Evolutionary conservation across 192 early-diverging fungal genomes (phyloP), one percentile per base, ranked within the genome.

Genomic region (Rhizophagus prolifer): DNA sequence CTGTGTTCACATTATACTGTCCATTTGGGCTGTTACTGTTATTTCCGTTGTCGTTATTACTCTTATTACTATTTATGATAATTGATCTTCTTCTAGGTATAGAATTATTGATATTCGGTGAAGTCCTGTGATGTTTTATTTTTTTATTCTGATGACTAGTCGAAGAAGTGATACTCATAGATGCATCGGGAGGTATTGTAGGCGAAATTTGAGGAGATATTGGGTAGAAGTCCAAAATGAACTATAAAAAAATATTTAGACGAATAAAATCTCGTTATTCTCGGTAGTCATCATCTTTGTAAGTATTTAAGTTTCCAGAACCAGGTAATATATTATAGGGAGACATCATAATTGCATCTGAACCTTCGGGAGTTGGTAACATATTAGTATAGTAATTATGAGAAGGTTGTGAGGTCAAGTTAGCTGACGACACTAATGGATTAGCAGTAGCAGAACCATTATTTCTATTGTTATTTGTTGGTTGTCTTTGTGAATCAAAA

Each of bases 331-430:
- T 28, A 26, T n/a, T n/a, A 70, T 28, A 72, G 13, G 71, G 71
- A 58, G 71, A 72, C 71, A 72, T 34, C 13, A 72, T 59, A 2
- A 72, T 8, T 9, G 41, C 28, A 47, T 75, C 74, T 16, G 23
- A 50, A 50, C 74, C 61, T 46, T 75, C 62, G 21, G 74, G 62
- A 46, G 61, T 75, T 34, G 61, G 25, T 34, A 75, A 58, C 41
- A 75, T 75, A 72, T 71, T 38, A 36, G 4, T 44, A 67, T 21
- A 67, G 30, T 9, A 28, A 41, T 13, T 34, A 67, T 34, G 30
- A n/a, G 34, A 41, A 38, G 14, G 3, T 67, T 67, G 34, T 7
- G 65, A 34, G 10, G 34, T 38, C 14, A 36, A 38, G 36, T 38
- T 9, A 16, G 9, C 14, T 4, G 34, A 21, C 16, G 31, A 67